Base-by-base conservation (phyloP, 2,329 filamentous ascomycete species). In the Colletotrichum coccodes region DNA sequence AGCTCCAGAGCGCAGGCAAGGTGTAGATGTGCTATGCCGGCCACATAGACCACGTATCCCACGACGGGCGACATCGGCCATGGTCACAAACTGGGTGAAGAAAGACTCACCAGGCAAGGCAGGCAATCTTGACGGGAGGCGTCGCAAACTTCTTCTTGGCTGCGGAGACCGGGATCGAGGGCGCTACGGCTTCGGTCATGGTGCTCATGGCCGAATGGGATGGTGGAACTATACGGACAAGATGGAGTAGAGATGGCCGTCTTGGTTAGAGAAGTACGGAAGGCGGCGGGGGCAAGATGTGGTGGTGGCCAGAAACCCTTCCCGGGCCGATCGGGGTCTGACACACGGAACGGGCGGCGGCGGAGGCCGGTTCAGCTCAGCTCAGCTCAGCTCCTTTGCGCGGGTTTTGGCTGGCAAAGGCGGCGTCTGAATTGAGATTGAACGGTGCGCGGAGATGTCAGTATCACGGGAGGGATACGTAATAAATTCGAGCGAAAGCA, bases 61-160 rank as follows among this genome's bases (percentile, higher is more conserved):
- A 40, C 14, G 52, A 26, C 14, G 4, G 34, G 9, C 6, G 5
- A 12, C 7, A 9, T n/a, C 26, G 32, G 26, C 12, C n/a, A 4
- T 23, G 3, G 14, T 3, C 6, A 21, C 4, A 6, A 23, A 36
- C 46, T 18, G 28, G 16, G 60, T 21, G 21, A 14, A 23, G 36
- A 7, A 7, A 56, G 53, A 77, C 81, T 68, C 80, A 86, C 84
- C 84, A 86, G 60, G 83, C 80, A 64, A 86, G 78, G 71, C 84
- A 86, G 26, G 84, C 84, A 58, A 84, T 78, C 74, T 86, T 86
- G 32, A 86, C 84, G 1, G 84, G 84, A 56, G 84, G 84, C 32
- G 79, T 78, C 50, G 81, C 80, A 72, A 83, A 83, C 73, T 83
- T 83, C 77, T 80, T 81, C 70, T 71, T 72, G 30, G 70, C 61